Evolutionary conservation across 23 red algal genomes (phyloP).

Genomic region (Pyropia yezoensis): DNA sequence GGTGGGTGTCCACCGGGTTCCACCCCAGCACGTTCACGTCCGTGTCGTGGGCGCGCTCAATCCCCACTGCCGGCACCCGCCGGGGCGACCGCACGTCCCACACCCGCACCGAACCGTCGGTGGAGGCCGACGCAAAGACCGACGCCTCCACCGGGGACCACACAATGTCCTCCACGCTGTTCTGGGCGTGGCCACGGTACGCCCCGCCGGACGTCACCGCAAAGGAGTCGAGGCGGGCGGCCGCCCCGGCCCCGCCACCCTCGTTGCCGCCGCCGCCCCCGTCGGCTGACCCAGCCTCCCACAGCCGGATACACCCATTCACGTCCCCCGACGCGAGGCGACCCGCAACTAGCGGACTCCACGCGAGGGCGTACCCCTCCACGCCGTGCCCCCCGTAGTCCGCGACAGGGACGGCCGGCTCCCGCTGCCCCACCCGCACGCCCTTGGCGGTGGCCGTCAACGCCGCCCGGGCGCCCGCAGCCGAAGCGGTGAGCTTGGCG

Average conservation of each 20-base stretch:
- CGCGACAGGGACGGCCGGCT: neutral
- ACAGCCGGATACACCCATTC: constrained; percentile 41
- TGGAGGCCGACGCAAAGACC: constrained; percentile 77
- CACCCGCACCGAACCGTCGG: constrained; percentile 76
- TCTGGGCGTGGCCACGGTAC: constrained; percentile 27
- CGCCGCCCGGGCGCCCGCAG: neutral
- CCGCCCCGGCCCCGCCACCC: constrained; percentile 22
- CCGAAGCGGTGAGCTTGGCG: constrained; percentile 6
- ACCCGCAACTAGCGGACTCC: constrained; percentile 38
- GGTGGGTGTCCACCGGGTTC: constrained; percentile 69
- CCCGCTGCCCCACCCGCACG: too few relatives aligned
- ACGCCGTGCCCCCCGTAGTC: constrained; percentile 31
- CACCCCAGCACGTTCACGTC: constrained; percentile 93
- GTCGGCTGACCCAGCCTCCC: constrained; percentile 10
- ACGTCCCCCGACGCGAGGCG: constrained; percentile 50
- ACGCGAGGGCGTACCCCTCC: constrained; percentile 79
- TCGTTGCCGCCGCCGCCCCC: constrained; percentile 31
- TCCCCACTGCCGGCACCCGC: constrained; percentile 12
- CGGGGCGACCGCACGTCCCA: constrained; percentile 59
- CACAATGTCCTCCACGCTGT: constrained; percentile 71
- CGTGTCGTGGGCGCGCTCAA: constrained; percentile 52
- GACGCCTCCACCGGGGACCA: constrained; percentile 79
- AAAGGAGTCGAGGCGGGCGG: constrained; percentile 12
- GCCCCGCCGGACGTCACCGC: constrained; percentile 13
- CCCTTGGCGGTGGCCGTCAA: too few relatives aligned